Percentiles rank a stretch among this genome's conserved stretches.
Evolutionary conservation across 108 stramenopile genomes (phyloP).

Genomic region (Pseudonitzschia multiseries): DNA sequence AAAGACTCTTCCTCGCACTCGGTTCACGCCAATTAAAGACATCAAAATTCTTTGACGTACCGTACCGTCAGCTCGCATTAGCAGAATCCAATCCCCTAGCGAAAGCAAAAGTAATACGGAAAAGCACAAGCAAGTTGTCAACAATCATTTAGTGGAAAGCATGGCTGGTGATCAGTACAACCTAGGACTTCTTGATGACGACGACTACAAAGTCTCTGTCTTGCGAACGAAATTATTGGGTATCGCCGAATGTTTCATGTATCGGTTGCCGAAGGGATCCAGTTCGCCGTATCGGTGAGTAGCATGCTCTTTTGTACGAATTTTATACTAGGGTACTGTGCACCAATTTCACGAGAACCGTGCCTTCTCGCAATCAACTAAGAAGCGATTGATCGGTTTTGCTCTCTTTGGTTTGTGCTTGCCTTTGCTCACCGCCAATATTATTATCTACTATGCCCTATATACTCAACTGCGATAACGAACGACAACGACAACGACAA

Average conservation of each 20-base stretch:
- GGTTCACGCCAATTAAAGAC: too few species aligned
- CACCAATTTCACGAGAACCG: background rate
- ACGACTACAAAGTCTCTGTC: constrained; percentile 53
- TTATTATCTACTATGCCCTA: background rate
- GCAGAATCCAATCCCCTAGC: too few species aligned
- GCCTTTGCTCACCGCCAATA: background rate
- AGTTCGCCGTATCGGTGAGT: constrained; percentile 40
- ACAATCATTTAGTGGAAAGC: background rate
- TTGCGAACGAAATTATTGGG: constrained; percentile 65
- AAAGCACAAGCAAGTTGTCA: too few species aligned
- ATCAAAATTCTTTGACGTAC: too few species aligned
- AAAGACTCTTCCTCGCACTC: too few species aligned
- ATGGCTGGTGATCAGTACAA: constrained; percentile 32
- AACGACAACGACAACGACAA: too few species aligned
- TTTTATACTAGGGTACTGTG: background rate
- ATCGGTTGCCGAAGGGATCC: constrained; percentile 53
- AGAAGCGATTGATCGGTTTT: too few species aligned
- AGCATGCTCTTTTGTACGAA: background rate
- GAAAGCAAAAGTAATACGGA: too few species aligned
- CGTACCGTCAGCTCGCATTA: too few species aligned
- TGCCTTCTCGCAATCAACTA: too few species aligned
- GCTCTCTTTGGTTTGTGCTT: background rate
- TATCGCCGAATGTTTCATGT: constrained; percentile 73
- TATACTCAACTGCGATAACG: background rate
- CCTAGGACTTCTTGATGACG: constrained; percentile 53